Percentiles rank a stretch among this genome's conserved stretches.
These are phyloP conservation scores for Tetrastigma voinierianum DNA, from an alignment of 164 flowering plant species.

Conservation along the genomic window DNA sequence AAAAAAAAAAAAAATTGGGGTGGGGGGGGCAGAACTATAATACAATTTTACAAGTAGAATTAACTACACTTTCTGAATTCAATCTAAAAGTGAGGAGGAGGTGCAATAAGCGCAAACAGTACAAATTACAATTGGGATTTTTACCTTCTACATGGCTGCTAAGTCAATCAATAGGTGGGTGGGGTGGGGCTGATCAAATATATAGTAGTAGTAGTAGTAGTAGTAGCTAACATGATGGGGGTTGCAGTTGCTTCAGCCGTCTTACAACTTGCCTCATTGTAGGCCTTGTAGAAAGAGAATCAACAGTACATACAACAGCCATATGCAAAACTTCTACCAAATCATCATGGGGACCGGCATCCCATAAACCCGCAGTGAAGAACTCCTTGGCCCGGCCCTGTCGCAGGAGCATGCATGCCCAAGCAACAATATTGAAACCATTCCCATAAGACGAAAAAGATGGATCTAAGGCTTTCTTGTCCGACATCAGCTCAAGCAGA, in stretches of 20 bases:
- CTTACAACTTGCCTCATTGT: slow-evolving; percentile 90
- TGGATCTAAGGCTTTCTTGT: slow-evolving; percentile 88
- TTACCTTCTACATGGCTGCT: slow-evolving; percentile 37
- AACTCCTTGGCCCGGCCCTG: slow-evolving; percentile 88
- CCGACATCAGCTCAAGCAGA: slow-evolving; percentile 79
- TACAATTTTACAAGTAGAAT: slow-evolving; percentile 46
- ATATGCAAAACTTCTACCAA: slow-evolving; percentile 77
- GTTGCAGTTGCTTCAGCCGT: slow-evolving; percentile 80
- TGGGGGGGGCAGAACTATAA: slow-evolving; percentile 36
- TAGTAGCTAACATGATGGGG: slow-evolving; percentile 68
- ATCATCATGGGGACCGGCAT: slow-evolving; percentile 80
- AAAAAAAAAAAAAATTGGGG: slow-evolving; percentile 31
- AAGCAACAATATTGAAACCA: slow-evolving; percentile 87
- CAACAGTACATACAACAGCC: slow-evolving; percentile 89
- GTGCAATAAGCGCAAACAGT: slow-evolving; percentile 15
- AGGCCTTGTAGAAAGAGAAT: slow-evolving; percentile 77
- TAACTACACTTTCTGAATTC: slow-evolving; percentile 35
- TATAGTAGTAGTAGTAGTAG: too few species aligned
- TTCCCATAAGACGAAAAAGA: slow-evolving; percentile 81
- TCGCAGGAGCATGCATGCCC: slow-evolving; percentile 89
- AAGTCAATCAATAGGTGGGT: slow-evolving; percentile 32
- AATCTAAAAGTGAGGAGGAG: slow-evolving; percentile 26
- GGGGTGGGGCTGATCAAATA: neutral
- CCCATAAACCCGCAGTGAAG: slow-evolving; percentile 85
- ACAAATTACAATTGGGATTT: slow-evolving; percentile 27